Evolutionary conservation across 2,329 filamentous ascomycete genomes (phyloP), one percentile per base, ranked within the genome.

Genomic region (Thelonectria rubi): DNA sequence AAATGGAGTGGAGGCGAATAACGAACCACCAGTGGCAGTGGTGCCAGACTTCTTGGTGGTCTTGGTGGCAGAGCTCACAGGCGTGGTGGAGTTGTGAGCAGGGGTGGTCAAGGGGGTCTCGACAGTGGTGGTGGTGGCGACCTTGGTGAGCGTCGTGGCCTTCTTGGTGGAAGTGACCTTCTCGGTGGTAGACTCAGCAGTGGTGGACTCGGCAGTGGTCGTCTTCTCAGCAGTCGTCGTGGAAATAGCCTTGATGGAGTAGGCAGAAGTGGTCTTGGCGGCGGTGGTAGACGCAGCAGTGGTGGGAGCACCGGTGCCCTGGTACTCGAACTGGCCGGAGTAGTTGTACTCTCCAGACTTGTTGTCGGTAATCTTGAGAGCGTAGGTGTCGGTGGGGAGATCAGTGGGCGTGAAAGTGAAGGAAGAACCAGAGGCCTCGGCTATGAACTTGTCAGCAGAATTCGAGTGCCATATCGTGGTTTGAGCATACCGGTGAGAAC

Each of bases 301-400:
- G 30, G 55, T 34, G 21, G 60, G 42, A 18, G 60, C 26, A 14
- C 63, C 71, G n/a, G 66, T 65, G 24, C 73, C 73, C 42, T 68
- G 14, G 69, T 73, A 75, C 10, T 32, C 1, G 63, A 77, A 78
- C 66, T 74, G 71, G 2, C 18, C 8, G 66, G 71, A 73, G 70
- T 74, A 78, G 74, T 78, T 78, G 65, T 39, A 11, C 12, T 71
- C 60, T 26, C 63, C 65, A 52, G 64, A 50, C 14, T 62, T 53
- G 64, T 74, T 73, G 67, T 73, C 64, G 42, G 51, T 63, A 66
- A 78, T 77, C 66, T 73, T 72, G 69, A 78, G 76, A 69, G 66
- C 70, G 72, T 78, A 78, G 46, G 59, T 64, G 64, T 70, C 77
- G 20, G 73, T 64, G 53, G 72, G 71, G 5, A 76, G 47, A 53